These are phyloP conservation scores for Ballota nigra DNA, from an alignment of 257 asterid genomes.

Conservation along the genomic window DNA sequence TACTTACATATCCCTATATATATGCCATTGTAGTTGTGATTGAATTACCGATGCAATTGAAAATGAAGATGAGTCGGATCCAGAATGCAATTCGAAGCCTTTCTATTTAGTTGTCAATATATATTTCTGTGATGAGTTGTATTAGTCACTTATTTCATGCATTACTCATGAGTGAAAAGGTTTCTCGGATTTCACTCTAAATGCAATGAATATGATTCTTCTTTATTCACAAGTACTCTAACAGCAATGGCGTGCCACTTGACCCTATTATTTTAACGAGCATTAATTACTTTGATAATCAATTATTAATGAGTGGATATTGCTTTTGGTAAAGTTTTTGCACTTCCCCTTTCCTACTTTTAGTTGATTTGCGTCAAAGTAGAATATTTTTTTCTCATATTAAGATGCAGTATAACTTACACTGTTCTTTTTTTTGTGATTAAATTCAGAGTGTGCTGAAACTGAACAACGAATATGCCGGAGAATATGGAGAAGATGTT, in stretches of 20 bases:
- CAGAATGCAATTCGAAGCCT: too few relatives aligned
- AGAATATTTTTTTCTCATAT: slow-evolving; percentile 17
- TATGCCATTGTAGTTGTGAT: too few relatives aligned
- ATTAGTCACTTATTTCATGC: slow-evolving; percentile 15
- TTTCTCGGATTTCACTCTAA: slow-evolving; percentile 3
- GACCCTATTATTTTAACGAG: background rate
- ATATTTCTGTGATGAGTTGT: background rate
- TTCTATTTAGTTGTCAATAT: too few relatives aligned
- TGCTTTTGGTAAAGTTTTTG: background rate
- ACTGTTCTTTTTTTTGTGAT: background rate
- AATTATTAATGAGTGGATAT: too few relatives aligned
- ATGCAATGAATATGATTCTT: slow-evolving; percentile 19
- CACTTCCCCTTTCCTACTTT: too few relatives aligned
- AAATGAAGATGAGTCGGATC: too few relatives aligned
- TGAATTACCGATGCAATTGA: too few relatives aligned
- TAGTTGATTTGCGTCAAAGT: slow-evolving; percentile 29
- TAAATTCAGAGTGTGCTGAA: slow-evolving; percentile 12
- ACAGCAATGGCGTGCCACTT: background rate
- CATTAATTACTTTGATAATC: background rate
- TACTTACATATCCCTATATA: too few relatives aligned
- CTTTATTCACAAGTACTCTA: background rate
- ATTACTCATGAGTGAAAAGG: background rate
- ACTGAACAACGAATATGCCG: slow-evolving; percentile 45
- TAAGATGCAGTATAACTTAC: background rate
- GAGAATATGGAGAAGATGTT: slow-evolving; percentile 44